Evolutionary conservation across 208 protist genomes (phyloP).

Genomic region (Tritrichomonas foetus): DNA sequence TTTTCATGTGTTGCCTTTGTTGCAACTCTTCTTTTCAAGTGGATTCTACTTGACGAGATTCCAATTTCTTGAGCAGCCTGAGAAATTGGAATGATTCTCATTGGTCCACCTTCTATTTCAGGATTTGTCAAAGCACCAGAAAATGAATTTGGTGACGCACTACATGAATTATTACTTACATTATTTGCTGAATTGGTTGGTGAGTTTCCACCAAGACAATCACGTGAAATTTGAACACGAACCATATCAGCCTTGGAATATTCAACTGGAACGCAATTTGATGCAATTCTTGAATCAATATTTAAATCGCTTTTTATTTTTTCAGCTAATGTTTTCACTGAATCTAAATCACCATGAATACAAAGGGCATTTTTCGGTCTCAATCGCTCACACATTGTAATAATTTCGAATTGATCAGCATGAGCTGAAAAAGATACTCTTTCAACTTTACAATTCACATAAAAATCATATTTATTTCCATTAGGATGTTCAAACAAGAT

Average conservation of each 20-base stretch:
- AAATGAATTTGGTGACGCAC: not conserved
- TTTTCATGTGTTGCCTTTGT: not conserved
- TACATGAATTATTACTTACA: not conserved
- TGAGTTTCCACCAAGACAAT: not conserved
- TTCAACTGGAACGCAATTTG: not conserved
- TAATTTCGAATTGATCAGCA: constrained; percentile 34
- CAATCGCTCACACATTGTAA: not conserved
- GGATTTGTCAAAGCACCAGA: not conserved
- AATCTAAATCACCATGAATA: not conserved
- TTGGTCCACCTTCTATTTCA: not conserved
- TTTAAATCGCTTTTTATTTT: not conserved
- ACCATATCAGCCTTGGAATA: not conserved
- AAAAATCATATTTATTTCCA: not conserved
- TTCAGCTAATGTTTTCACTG: not conserved
- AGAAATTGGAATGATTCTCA: not conserved
- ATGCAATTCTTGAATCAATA: not conserved
- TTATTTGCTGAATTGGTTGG: no score
- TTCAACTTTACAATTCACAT: not conserved
- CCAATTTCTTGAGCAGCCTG: not conserved
- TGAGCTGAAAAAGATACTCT: constrained; percentile 16
- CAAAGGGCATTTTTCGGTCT: not conserved
- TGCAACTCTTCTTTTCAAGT: not conserved
- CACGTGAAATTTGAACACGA: not conserved
- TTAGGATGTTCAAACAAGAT: not conserved
- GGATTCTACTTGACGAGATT: not conserved